phyloP scores from a whole-genome alignment of 495 filamentous ascomycete genomes.

The Penicillium argentinense region DNA sequence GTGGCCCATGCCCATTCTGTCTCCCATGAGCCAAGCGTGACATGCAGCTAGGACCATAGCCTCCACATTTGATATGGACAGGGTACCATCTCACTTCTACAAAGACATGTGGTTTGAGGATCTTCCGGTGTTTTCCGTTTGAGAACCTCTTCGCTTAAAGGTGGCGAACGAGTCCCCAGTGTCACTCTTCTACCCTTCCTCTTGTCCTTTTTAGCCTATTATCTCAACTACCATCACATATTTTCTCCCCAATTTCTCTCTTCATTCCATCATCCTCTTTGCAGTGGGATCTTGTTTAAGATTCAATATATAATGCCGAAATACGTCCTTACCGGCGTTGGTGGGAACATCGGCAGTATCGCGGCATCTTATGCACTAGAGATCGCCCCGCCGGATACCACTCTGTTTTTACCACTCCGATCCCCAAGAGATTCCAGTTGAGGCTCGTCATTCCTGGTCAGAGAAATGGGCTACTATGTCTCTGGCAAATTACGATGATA shows the following conservation, averaged over 20 bases:
- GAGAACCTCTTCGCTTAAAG: too few relatives aligned
- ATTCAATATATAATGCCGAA: slow-evolving; percentile 1
- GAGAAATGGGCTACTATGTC: background rate
- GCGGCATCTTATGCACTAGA: slow-evolving; percentile 4
- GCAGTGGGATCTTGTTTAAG: too few relatives aligned
- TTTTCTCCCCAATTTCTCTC: background rate
- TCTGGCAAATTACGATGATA: background rate
- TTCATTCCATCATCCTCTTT: too few relatives aligned
- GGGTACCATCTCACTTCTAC: too few relatives aligned
- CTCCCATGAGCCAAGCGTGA: background rate
- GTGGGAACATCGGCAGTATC: slow-evolving; percentile 1
- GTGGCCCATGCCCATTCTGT: background rate
- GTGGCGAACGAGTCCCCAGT: too few relatives aligned
- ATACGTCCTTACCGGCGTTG: slow-evolving; percentile 2
- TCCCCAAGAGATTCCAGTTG: background rate
- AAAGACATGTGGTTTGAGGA: too few relatives aligned
- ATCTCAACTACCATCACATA: too few relatives aligned
- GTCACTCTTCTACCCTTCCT: too few relatives aligned
- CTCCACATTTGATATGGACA: too few relatives aligned
- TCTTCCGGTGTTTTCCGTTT: too few relatives aligned
- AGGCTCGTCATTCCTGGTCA: background rate
- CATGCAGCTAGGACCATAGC: background rate
- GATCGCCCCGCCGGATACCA: slow-evolving; percentile 4
- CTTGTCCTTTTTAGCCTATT: too few relatives aligned
- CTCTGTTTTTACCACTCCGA: background rate